Evolutionary conservation across 2,329 filamentous ascomycete species (phyloP).

Genomic region (Coniochaeta sp.): DNA sequence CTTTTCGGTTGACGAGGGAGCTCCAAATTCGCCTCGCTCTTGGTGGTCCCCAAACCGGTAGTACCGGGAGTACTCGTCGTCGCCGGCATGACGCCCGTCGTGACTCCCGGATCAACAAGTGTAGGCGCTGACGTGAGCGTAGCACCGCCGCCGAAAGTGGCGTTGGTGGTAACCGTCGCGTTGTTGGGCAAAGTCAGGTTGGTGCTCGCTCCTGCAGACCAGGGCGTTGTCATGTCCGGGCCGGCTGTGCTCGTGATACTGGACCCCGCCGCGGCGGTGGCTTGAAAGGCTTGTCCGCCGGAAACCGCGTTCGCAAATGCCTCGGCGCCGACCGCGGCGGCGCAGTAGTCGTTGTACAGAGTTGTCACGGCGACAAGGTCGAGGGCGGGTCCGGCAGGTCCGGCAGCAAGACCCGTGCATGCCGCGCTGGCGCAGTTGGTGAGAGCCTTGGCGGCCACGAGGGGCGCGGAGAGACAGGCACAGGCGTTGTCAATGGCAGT

Average conservation of each 20-base stretch:
- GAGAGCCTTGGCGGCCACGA: background rate
- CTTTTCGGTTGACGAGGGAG: background rate
- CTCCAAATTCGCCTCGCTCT: background rate
- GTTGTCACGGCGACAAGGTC: background rate
- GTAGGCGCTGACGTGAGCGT: background rate
- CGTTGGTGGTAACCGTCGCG: background rate
- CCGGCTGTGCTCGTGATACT: background rate
- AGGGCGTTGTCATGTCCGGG: background rate
- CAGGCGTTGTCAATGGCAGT: background rate
- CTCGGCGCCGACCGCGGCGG: background rate
- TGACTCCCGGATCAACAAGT: background rate
- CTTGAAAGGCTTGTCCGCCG: background rate
- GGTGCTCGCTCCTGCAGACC: background rate
- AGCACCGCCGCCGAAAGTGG: background rate
- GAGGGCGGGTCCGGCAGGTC: background rate
- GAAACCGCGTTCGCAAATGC: background rate
- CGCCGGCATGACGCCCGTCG: background rate
- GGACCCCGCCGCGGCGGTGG: background rate
- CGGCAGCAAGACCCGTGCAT: background rate
- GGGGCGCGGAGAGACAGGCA: background rate
- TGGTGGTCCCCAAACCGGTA: background rate
- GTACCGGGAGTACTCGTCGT: background rate
- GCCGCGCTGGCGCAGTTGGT: constrained; percentile 2
- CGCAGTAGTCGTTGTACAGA: background rate
- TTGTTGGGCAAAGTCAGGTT: background rate